Evolutionary conservation across 2,329 filamentous ascomycete species (phyloP).

Genomic region (Aspergillus viridinutans): DNA sequence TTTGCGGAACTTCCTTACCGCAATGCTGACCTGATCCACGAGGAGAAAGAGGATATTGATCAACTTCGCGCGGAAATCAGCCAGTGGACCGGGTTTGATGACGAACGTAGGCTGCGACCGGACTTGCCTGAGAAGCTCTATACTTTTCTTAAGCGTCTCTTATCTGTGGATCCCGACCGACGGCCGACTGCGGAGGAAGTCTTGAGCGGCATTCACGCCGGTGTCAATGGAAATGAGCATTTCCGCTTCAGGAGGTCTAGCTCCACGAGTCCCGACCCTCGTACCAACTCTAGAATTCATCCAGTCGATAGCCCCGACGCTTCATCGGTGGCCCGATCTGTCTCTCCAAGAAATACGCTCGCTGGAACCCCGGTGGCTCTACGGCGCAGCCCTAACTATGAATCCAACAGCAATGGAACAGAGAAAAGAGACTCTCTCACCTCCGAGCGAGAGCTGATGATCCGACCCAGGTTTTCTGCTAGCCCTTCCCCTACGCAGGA

Average conservation of each 20-base stretch:
- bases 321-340: slow-evolving; percentile 22
- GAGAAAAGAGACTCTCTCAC: slow-evolving; percentile 18
- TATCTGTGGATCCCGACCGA: slow-evolving; percentile 71
- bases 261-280: slow-evolving; percentile 29
- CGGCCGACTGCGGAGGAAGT: slow-evolving; percentile 85
- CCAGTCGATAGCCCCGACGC: slow-evolving; percentile 35
- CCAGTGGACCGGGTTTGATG: slow-evolving; percentile 80
- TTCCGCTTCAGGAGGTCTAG: slow-evolving; percentile 35
- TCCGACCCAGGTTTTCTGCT: slow-evolving; percentile 27
- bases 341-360: slow-evolving; percentile 25
- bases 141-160: slow-evolving; percentile 71
- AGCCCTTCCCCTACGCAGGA: slow-evolving; percentile 23
- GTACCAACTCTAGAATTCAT: slow-evolving; percentile 33
- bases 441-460: slow-evolving; percentile 29
- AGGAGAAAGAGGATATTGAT: slow-evolving; percentile 89
- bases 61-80: slow-evolving; percentile 79
- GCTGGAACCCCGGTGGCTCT: slow-evolving; percentile 17
- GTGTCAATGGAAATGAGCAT: slow-evolving; percentile 49
- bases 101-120: slow-evolving; percentile 67
- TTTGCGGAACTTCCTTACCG: slow-evolving; percentile 84
- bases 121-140: slow-evolving; percentile 87
- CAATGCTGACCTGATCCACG: slow-evolving; percentile 77
- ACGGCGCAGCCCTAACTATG: slow-evolving; percentile 25
- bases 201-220: slow-evolving; percentile 68
- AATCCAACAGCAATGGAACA: slow-evolving; percentile 15